phyloP scores from a whole-genome alignment of 1,139 yeast genomes.

The Suhomyces bokatorum region DNA sequence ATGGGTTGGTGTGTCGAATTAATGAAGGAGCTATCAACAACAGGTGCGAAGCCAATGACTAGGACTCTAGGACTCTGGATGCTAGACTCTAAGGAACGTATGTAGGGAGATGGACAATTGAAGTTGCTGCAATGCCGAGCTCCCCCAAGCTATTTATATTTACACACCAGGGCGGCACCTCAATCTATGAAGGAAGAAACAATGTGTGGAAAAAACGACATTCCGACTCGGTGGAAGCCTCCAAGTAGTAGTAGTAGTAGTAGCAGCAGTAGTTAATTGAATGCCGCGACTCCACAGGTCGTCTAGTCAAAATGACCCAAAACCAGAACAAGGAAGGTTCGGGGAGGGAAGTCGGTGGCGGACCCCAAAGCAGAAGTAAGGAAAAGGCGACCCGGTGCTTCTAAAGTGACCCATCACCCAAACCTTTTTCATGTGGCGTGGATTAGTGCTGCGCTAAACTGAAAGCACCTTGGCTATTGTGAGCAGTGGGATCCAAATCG shows the following conservation, averaged over 20 bases:
- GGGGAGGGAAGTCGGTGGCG: not conserved
- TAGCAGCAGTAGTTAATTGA: slow-evolving; percentile 1
- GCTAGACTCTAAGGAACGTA: too few relatives aligned
- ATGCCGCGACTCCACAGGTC: slow-evolving; percentile 2
- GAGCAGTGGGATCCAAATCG: not conserved
- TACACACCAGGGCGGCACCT: not conserved
- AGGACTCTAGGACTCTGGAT: too few relatives aligned
- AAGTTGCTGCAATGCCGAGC: not conserved
- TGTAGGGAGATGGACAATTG: not conserved
- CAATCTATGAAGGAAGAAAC: slow-evolving; percentile 1
- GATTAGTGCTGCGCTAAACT: too few relatives aligned
- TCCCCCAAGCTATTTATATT: slow-evolving; percentile 1
- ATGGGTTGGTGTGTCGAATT: too few relatives aligned
- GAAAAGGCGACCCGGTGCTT: not conserved
- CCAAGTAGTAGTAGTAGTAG: not conserved
- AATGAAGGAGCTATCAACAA: too few relatives aligned
- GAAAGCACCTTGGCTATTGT: not conserved
- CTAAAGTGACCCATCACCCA: not conserved
- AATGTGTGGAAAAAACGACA: slow-evolving; percentile 3
- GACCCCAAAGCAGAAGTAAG: not conserved
- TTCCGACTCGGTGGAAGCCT: slow-evolving; percentile 4
- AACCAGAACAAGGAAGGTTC: not conserved
- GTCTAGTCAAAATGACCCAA: not conserved
- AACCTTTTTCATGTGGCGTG: not conserved
- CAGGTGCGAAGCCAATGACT: too few relatives aligned